These are phyloP conservation scores for Cryptosporidium bovis DNA, from an alignment of 169 alveolate genomes.

Conservation along the genomic window DNA sequence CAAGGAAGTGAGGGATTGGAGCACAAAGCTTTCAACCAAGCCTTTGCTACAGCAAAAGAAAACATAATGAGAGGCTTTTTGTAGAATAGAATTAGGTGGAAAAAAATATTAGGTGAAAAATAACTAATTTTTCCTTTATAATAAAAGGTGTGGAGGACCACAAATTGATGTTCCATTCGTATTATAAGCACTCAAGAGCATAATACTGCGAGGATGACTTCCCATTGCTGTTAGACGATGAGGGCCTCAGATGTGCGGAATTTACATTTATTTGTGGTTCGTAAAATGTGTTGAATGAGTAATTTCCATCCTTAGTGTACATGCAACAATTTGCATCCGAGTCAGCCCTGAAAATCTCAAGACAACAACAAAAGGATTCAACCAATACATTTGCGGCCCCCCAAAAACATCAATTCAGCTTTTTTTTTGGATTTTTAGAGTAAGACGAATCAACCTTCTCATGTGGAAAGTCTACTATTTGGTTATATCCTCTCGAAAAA, in stretches of 20 bases:
- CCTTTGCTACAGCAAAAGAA: conserved; percentile 69
- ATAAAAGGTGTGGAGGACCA: conserved; percentile 59
- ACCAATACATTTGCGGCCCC: conserved; percentile 59
- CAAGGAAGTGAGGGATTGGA: conserved; percentile 63
- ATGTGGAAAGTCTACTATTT: conserved; percentile 52
- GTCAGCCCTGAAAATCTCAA: conserved; percentile 52
- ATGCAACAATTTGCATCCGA: conserved; percentile 73
- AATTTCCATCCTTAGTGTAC: conserved; percentile 27
- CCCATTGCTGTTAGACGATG: conserved; percentile 68
- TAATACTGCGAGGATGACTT: conserved; percentile 56
- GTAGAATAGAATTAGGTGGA: conserved; percentile 11
- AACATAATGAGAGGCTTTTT: conserved; percentile 71
- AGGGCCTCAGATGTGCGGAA: conserved; percentile 43
- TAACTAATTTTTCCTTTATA: not conserved
- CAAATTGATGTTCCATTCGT: conserved; percentile 6
- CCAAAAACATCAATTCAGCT: conserved; percentile 69
- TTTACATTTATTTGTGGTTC: conserved; percentile 42
- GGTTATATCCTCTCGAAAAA: conserved; percentile 85
- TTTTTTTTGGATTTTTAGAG: conserved; percentile 10
- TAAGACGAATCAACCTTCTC: not conserved
- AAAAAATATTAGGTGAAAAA: not conserved
- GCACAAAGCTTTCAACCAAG: conserved; percentile 67
- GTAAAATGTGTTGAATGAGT: conserved; percentile 50
- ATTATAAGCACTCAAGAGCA: conserved; percentile 64
- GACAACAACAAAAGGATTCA: conserved; percentile 69